Percentiles rank a stretch among this genome's conserved stretches.
phyloP scores from a whole-genome alignment of 108 stramenopile genomes.

The Hondaea fermentalgiana region DNA sequence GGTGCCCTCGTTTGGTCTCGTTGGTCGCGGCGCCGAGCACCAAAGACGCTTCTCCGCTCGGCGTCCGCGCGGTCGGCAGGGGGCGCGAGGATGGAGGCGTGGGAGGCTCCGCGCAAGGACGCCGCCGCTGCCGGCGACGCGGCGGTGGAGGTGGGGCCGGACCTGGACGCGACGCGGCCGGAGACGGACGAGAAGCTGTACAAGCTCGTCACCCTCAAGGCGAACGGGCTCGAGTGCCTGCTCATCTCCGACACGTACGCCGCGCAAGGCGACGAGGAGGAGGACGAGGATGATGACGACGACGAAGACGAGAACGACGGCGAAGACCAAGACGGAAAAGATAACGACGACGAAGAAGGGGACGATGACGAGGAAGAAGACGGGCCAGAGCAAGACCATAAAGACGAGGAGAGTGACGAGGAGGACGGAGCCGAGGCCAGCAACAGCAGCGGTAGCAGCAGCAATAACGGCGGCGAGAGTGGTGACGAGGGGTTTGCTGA shows the following conservation, averaged over 20 bases:
- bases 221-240: slow-evolving; percentile 14
- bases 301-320: not conserved
- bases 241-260: not conserved
- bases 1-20: no score
- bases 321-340: not conserved
- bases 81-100: no score
- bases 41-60: not conserved
- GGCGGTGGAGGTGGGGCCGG: not conserved
- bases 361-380: not conserved
- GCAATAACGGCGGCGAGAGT: no score
- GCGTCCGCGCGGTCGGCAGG: not conserved
- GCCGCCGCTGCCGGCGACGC: no score
- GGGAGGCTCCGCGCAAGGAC: no score
- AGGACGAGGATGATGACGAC: not conserved
- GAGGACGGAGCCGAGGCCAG: not conserved
- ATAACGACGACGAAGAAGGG: not conserved
- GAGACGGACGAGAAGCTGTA: slow-evolving; percentile 2
- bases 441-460: not conserved
- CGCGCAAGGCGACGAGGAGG: not conserved
- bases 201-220: not conserved
- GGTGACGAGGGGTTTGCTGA: not conserved
- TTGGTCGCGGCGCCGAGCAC: no score
- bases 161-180: not conserved
- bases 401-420: not conserved
- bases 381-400: not conserved